Evolutionary conservation across 352 stramenopile species (phyloP).

Genomic region (Phytophthora pinifolia): DNA sequence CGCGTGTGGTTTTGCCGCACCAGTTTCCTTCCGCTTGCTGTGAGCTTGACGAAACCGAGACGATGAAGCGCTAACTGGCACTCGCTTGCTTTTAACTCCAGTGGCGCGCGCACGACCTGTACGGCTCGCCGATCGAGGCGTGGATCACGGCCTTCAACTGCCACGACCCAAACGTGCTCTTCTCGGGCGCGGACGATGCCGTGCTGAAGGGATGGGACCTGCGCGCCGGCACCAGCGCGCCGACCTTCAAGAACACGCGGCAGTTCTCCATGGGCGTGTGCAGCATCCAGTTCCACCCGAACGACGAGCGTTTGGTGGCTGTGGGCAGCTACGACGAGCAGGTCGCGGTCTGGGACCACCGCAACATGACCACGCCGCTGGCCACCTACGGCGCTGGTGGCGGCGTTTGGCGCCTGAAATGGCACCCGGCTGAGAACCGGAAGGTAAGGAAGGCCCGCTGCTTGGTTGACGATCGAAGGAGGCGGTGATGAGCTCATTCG

Average conservation of each 20-base stretch:
- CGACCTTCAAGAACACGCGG: conserved; percentile 59
- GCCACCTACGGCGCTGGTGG: conserved; percentile 51
- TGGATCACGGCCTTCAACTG: conserved; percentile 86
- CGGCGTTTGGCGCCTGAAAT: conserved; percentile 86
- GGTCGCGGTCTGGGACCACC: conserved; percentile 76
- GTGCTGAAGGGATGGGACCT: conserved; percentile 81
- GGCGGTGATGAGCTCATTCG: conserved; percentile 6
- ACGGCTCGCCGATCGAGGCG: conserved; percentile 74
- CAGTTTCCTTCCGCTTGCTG: background rate
- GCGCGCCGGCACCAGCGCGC: conserved; percentile 27
- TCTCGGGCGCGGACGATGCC: conserved; percentile 81
- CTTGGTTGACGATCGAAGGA: background rate
- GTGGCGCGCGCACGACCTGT: conserved; percentile 79
- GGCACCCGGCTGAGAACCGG: conserved; percentile 48
- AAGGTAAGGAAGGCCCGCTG: conserved; percentile 36
- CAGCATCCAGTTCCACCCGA: conserved; percentile 83
- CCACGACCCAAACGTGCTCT: conserved; percentile 74
- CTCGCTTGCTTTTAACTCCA: conserved; percentile 25
- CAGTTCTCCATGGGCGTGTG: conserved; percentile 84
- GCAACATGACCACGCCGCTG: conserved; percentile 59
- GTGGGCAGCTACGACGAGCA: conserved; percentile 87
- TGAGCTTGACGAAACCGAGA: conserved; percentile 14
- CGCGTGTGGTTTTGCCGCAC: conserved; percentile 5
- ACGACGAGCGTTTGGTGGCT: conserved; percentile 59
- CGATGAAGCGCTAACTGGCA: conserved; percentile 11